Evolutionary conservation across 2,329 filamentous ascomycete genomes (phyloP), one percentile per base, ranked within the genome.

Genomic region (Pseudogymnoascus sp.): DNA sequence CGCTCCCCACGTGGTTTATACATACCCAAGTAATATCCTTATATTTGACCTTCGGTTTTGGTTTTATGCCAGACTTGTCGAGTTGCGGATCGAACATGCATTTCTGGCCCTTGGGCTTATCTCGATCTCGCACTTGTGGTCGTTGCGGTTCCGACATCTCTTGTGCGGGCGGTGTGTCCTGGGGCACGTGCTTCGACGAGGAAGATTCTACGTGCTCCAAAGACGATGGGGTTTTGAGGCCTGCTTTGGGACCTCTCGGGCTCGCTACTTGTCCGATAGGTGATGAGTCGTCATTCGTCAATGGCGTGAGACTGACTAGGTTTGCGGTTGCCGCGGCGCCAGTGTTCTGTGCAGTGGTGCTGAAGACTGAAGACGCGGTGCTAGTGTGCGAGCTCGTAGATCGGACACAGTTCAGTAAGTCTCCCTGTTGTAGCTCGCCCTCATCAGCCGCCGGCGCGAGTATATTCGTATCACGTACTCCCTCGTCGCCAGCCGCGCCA

Each of bases 381-480:
- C 86, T 91, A 62, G 82, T 80, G 70, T 86, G 81, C 62, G 88
- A 91, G 75, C 86, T 90, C 61, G 86, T 83, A 58, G 89, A 92
- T 69, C 84, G 87, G 67, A 86, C 81, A 64, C 84, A 86, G 73
- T 87, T 88, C 70, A 88, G 80, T 60, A 86, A 81, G 69, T 92
- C 87, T 73, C 84, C 84, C 67, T 82, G 77, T 63, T 79, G 71
- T 65, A 80, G 82, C 66, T 86, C 85, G 76, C 75, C 79, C 69
- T 84, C 84, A 74, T 86, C 84, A 11, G 41, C 5, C 62, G 65
- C 63, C 43, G 62, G 54, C 18, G 35, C 30, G 18, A 64, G 59
- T 43, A 62, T 57, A 59, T 64, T 41, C 59, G 59, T 63, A 62
- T 73, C 69, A 59, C 68, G 62, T 37, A 59, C 60, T 16, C 63